Evolutionary conservation across 768 basidiomycete species (phyloP).

Genomic region (Lentinula edodes): DNA sequence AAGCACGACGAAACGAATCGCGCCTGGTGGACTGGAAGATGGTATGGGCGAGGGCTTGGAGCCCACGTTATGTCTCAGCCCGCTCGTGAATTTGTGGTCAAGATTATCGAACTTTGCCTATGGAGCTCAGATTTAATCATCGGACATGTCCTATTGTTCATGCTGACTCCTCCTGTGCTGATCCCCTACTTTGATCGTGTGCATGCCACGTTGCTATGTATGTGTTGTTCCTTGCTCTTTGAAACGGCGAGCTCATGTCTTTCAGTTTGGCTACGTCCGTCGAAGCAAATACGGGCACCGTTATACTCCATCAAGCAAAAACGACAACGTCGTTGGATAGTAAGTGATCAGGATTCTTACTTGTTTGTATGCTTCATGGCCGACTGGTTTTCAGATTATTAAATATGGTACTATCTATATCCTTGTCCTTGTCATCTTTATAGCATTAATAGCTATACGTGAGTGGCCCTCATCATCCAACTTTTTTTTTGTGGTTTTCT

Average conservation of each 20-base stretch:
- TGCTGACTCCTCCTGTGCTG: conserved; percentile 83
- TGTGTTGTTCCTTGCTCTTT: conserved; percentile 26
- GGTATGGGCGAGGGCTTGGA: conserved; percentile 95
- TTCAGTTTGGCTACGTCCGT: conserved; percentile 90
- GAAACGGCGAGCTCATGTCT: background rate
- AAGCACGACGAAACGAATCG: conserved; percentile 99
- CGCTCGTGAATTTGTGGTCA: conserved; percentile 94
- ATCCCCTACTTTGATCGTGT: conserved; percentile 89
- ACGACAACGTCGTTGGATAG: conserved; percentile 85
- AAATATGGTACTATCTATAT: conserved; percentile 81
- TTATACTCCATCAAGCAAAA: conserved; percentile 88
- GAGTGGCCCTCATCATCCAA: conserved; percentile 24
- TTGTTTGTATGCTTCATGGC: background rate
- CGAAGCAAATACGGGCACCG: conserved; percentile 90
- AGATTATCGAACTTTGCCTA: conserved; percentile 92
- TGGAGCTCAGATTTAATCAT: conserved; percentile 94
- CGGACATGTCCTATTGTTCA: conserved; percentile 83
- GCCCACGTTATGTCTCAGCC: conserved; percentile 94
- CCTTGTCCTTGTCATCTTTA: conserved; percentile 60
- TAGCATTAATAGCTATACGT: conserved; percentile 76
- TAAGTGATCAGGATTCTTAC: conserved; percentile 30
- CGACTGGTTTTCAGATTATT: conserved; percentile 49
- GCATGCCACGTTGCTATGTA: conserved; percentile 89
- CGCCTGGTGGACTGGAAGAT: conserved; percentile 98
- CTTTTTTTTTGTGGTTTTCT: background rate